These are phyloP conservation scores for Daldinia caldariorum DNA, from an alignment of 495 filamentous ascomycete genomes.

Conservation along the genomic window DNA sequence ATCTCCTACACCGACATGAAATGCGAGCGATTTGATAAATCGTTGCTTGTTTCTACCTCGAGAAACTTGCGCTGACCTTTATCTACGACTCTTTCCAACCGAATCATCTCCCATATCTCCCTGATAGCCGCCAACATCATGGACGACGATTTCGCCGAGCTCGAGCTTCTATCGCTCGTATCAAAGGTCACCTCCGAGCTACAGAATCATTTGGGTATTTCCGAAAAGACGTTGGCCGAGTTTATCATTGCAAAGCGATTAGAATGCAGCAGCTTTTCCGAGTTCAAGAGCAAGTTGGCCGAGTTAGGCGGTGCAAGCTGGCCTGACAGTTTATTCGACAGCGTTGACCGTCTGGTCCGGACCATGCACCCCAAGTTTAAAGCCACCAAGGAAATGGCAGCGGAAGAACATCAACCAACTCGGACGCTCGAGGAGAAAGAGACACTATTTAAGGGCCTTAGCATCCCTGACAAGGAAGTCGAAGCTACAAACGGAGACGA, in stretches of 20 bases:
- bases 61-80: conserved; percentile 14
- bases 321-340: conserved; percentile 87
- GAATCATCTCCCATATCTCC: background rate
- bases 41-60: conserved; percentile 28
- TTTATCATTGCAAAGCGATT: conserved; percentile 91
- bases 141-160: conserved; percentile 83
- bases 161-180: conserved; percentile 93
- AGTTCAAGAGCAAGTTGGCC: conserved; percentile 75
- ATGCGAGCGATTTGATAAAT: conserved; percentile 17
- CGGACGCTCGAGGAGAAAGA: conserved; percentile 68
- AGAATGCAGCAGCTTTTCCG: conserved; percentile 71
- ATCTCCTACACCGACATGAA: conserved; percentile 20
- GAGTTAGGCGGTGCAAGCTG: conserved; percentile 85
- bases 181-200: conserved; percentile 94
- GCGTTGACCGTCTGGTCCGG: conserved; percentile 84
- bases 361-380: conserved; percentile 93
- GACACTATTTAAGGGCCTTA: conserved; percentile 86
- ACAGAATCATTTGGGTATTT: conserved; percentile 91
- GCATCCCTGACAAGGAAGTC: conserved; percentile 83
- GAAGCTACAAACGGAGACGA: conserved; percentile 64
- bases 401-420: conserved; percentile 53
- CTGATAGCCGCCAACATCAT: conserved; percentile 60
- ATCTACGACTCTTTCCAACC: background rate
- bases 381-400: conserved; percentile 52
- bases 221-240: conserved; percentile 93